phyloP scores from a whole-genome alignment of 23 red algal species.

The Pyropia haitanensis region DNA sequence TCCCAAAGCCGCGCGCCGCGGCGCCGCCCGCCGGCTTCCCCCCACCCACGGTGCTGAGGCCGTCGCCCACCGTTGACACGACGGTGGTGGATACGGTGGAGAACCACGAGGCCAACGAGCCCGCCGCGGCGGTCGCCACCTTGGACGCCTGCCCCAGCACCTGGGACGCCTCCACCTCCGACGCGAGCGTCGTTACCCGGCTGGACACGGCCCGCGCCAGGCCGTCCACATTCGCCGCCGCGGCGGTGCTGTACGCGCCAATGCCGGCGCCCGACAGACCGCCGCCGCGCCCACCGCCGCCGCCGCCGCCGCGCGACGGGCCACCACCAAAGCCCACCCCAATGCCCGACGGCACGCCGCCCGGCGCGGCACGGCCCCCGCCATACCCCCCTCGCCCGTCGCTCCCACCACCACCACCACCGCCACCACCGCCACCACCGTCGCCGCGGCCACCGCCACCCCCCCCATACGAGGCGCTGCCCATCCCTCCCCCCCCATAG shows the following conservation, averaged over 20 bases:
- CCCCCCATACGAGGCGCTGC: slow-evolving; percentile 16
- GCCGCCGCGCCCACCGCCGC: not conserved
- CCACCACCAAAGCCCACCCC: not conserved
- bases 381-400: too few relatives aligned
- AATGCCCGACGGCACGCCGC: too few relatives aligned
- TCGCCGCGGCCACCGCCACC: not conserved
- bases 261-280: not conserved
- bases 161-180: slow-evolving; percentile 32
- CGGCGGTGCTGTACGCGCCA: slow-evolving; percentile 10
- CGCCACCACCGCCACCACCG: slow-evolving; percentile 18
- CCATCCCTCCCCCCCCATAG: slow-evolving; percentile 5
- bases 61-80: too few relatives aligned
- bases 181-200: slow-evolving; percentile 21
- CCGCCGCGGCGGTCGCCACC: slow-evolving; percentile 51
- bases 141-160: slow-evolving; percentile 50
- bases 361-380: too few relatives aligned
- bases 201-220: slow-evolving; percentile 20
- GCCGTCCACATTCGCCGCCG: slow-evolving; percentile 19
- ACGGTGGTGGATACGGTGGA: slow-evolving; percentile 32
- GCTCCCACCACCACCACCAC: not conserved
- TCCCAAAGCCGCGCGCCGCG: too few relatives aligned
- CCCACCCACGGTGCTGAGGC: too few relatives aligned
- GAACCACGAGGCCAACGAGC: slow-evolving; percentile 53
- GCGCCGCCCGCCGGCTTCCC: too few relatives aligned
- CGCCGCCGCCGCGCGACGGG: not conserved